These are phyloP conservation scores for Blastobotrys robertii DNA, from an alignment of 805 yeast species.

Conservation along the genomic window DNA sequence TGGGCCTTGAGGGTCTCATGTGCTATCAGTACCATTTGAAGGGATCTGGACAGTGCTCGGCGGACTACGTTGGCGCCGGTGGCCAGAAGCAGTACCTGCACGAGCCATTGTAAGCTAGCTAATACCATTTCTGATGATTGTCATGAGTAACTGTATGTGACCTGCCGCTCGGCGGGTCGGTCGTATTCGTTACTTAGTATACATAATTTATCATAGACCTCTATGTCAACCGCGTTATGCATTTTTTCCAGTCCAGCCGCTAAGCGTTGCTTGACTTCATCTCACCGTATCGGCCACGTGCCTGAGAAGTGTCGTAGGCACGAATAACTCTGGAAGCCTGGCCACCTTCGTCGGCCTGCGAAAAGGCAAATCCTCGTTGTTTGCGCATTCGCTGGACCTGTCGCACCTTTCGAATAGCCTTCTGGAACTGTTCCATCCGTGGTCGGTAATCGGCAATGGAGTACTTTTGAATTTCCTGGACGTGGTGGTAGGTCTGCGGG, in stretches of 20 bases:
- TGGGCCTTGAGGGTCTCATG: constrained; percentile 93
- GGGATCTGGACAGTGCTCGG: constrained; percentile 89
- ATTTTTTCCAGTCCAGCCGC: neutral
- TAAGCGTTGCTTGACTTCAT: constrained; percentile 22
- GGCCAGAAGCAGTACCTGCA: constrained; percentile 74
- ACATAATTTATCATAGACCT: neutral
- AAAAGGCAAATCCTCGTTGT: constrained; percentile 97
- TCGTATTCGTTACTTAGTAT: neutral
- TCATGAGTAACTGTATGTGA: neutral
- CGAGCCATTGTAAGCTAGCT: constrained; percentile 13
- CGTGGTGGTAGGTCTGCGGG: constrained; percentile 90
- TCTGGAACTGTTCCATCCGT: constrained; percentile 93
- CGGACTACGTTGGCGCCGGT: constrained; percentile 89
- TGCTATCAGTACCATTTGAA: constrained; percentile 88
- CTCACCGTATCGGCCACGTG: constrained; percentile 67
- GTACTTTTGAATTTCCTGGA: constrained; percentile 93
- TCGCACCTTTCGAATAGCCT: constrained; percentile 92
- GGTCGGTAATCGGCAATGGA: constrained; percentile 91
- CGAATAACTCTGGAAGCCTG: constrained; percentile 76
- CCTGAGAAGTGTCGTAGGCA: constrained; percentile 89
- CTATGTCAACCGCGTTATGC: neutral
- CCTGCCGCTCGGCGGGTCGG: neutral
- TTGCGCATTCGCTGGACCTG: constrained; percentile 97
- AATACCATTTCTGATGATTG: neutral
- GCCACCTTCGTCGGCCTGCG: constrained; percentile 92